These are phyloP conservation scores for Blastobotrys ciferrii DNA, from an alignment of 1,139 yeast genomes.

Conservation along the genomic window DNA sequence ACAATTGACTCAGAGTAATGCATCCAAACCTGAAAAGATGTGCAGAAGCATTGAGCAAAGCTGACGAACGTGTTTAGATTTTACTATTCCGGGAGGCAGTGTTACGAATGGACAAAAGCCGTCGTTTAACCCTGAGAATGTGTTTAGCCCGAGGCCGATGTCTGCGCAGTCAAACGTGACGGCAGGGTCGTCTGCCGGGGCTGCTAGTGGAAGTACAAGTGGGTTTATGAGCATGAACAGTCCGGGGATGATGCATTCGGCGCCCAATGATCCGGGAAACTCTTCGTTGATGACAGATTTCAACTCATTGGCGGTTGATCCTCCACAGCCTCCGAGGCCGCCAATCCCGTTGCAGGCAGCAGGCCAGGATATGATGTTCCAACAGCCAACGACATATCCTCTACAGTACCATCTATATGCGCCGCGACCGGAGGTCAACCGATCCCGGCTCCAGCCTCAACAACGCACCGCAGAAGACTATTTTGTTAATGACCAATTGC, in stretches of 20 bases:
- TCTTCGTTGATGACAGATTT: conserved; percentile 12
- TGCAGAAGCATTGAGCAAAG: too few species aligned
- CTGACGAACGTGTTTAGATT: background rate
- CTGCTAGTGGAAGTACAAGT: conserved; percentile 6
- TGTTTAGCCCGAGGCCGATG: conserved; percentile 23
- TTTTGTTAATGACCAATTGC: conserved; percentile 68
- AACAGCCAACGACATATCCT: conserved; percentile 46
- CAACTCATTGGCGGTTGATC: conserved; percentile 12
- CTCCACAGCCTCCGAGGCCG: conserved; percentile 19
- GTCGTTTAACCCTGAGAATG: conserved; percentile 23
- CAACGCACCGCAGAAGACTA: conserved; percentile 67
- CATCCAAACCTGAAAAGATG: too few species aligned
- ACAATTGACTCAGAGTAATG: too few species aligned
- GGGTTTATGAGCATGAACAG: background rate
- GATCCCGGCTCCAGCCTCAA: conserved; percentile 52
- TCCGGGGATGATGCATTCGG: conserved; percentile 3
- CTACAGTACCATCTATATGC: conserved; percentile 87
- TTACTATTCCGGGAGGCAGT: background rate
- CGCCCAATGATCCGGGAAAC: conserved; percentile 13
- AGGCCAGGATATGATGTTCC: conserved; percentile 23
- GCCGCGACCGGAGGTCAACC: conserved; percentile 65
- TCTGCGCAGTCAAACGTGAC: conserved; percentile 8
- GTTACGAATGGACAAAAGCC: conserved; percentile 7
- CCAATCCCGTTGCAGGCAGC: conserved; percentile 16
- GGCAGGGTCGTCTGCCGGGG: conserved; percentile 10